Evolutionary conservation across 768 basidiomycete genomes (phyloP), one percentile per base, ranked within the genome.

Genomic region (Trametes elegans): DNA sequence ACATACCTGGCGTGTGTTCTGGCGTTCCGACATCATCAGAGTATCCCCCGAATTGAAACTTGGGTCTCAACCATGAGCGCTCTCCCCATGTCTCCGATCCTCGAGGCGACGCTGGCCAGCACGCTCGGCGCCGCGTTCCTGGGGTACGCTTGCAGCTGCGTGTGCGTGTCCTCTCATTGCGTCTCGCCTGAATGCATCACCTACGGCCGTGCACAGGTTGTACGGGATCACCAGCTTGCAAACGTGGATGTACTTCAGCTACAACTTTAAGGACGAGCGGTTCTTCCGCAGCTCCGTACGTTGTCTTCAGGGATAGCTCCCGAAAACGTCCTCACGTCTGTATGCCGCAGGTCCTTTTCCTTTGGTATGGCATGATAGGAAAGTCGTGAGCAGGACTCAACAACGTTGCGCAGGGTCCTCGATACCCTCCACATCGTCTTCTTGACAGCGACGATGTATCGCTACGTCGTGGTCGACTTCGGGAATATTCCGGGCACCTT

Each of bases 151-250:
- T 38, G 49, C 42, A 21, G 19, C 23, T 32, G 39, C 38, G 11
- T 41, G 36, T 28, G 51, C 28, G n/a, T 42, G 19, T 28, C 8
- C 11, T 41, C 9, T 24, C 23, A 8, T 11, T 2, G 21, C 27
- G 43, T n/a, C 7, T 28, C 5, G n/a, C 18, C 10, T 14, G 31
- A n/a, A n/a, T n/a, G n/a, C n/a, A n/a, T n/a, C n/a, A n/a, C n/a
- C n/a, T n/a, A n/a, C n/a, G n/a, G n/a, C n/a, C n/a, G n/a, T n/a
- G n/a, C n/a, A n/a, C 29, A 55, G 53, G 39, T 24, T 55, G 5
- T 55, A 48, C n/a, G 53, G 53, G 2, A 47, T 55, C 28, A 55
- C 53, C 7, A 48, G 29, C 21, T 27, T 55, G 29, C 53, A 55
- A 40, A 39, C 53, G 0, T 55, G 38, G 36, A 55, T 55, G 39